phyloP scores from a whole-genome alignment of 1,284 basidiomycete genomes.

The Tranzscheliella williamsii region DNA sequence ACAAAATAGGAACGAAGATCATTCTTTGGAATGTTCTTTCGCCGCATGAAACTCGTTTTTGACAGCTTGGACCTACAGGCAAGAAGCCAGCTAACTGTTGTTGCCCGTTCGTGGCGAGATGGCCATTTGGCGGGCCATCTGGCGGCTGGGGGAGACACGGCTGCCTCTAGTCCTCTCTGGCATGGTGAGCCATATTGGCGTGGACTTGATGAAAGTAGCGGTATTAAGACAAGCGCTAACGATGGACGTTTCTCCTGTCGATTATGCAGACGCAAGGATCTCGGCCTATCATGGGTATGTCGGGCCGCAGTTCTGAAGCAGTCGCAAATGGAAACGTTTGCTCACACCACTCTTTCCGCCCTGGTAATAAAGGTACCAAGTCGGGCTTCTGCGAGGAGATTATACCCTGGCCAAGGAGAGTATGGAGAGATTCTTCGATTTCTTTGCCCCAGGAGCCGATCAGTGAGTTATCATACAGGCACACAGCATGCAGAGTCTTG shows the following conservation, averaged over 20 bases:
- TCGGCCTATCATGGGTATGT: too few species aligned
- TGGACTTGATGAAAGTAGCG: too few species aligned
- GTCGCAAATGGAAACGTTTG: too few species aligned
- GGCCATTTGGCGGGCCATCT: background rate
- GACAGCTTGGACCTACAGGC: slow-evolving; percentile 38
- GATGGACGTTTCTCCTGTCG: too few species aligned
- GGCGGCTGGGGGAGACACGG: background rate
- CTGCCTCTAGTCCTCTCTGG: background rate
- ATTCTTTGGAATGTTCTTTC: slow-evolving; percentile 39
- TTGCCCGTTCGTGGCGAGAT: slow-evolving; percentile 24
- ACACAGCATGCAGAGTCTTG: too few species aligned
- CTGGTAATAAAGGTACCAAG: slow-evolving; percentile 16
- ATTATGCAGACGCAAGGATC: background rate
- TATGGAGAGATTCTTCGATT: slow-evolving; percentile 41
- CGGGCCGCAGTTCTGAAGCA: too few species aligned
- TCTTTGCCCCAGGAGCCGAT: slow-evolving; percentile 36
- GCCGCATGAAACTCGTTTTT: slow-evolving; percentile 28
- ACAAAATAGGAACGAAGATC: slow-evolving; percentile 31
- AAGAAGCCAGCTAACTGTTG: slow-evolving; percentile 9
- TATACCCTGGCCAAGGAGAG: slow-evolving; percentile 31
- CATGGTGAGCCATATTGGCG: too few species aligned
- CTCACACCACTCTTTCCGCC: too few species aligned
- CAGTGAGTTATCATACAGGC: background rate
- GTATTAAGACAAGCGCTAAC: too few species aligned
- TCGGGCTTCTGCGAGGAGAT: slow-evolving; percentile 29